Evolutionary conservation across 2,329 filamentous ascomycete genomes (phyloP).

Genomic region (Arthrobotrys pseudoclavata): DNA sequence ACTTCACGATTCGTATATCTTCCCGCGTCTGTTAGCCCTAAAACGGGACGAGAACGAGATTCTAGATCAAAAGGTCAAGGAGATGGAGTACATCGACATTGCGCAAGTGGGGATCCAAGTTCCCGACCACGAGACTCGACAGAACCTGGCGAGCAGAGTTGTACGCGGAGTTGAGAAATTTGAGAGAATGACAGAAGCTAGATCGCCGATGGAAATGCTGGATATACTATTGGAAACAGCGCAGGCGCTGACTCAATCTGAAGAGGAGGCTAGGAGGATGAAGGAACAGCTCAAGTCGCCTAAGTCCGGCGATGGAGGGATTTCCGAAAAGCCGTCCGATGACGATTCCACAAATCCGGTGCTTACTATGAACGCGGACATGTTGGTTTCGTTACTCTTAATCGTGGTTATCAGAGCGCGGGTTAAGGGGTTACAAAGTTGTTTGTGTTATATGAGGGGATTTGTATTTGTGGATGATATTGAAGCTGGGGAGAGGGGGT

Average conservation of each 20-base stretch:
- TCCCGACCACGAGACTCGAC: constrained; percentile 80
- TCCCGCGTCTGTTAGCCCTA: constrained; percentile 82
- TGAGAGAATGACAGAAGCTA: constrained; percentile 82
- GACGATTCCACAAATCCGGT: constrained; percentile 69
- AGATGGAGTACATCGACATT: constrained; percentile 94
- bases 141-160: constrained; percentile 82
- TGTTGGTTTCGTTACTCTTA: constrained; percentile 88
- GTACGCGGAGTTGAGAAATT: constrained; percentile 87
- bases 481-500: constrained; percentile 94
- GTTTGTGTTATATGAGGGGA: constrained; percentile 93
- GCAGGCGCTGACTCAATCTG: constrained; percentile 81
- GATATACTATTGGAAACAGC: constrained; percentile 82
- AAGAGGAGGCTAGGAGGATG: constrained; percentile 65
- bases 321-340: constrained; percentile 70
- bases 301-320: constrained; percentile 57
- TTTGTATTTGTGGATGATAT: constrained; percentile 99
- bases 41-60: constrained; percentile 86
- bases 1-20: constrained; percentile 85
- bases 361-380: constrained; percentile 83
- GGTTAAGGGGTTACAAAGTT: constrained; percentile 86
- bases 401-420: constrained; percentile 93
- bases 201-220: constrained; percentile 90
- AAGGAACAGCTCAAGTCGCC: constrained; percentile 67
- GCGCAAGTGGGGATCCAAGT: constrained; percentile 92
- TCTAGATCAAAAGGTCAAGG: constrained; percentile 87